A percentile compares a stretch with the other conserved stretches of the same genome.
These are phyloP conservation scores for Claviceps monticola DNA, from an alignment of 2,329 filamentous ascomycete genomes.

Conservation along the genomic window DNA sequence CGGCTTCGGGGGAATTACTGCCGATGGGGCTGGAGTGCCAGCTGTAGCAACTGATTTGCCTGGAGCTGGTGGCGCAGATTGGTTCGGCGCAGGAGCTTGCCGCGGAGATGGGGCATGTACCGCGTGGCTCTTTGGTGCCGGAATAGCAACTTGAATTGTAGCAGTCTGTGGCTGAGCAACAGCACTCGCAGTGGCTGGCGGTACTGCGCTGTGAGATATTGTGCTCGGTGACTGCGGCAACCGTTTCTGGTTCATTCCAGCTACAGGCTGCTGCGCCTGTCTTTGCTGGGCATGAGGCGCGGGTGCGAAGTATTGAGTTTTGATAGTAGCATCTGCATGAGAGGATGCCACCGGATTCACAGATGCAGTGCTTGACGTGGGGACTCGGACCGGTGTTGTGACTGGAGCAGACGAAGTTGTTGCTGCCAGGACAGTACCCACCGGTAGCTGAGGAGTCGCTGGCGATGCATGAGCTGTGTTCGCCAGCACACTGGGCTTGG, in stretches of 20 bases:
- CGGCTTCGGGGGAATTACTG: slow-evolving; percentile 11
- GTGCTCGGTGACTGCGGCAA: neutral
- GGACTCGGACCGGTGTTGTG: neutral
- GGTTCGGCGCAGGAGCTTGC: slow-evolving; percentile 2
- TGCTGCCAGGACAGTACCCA: neutral
- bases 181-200: neutral
- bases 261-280: neutral
- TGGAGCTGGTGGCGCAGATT: slow-evolving; percentile 5
- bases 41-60: slow-evolving; percentile 8
- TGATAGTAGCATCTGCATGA: slow-evolving; percentile 1
- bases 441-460: neutral
- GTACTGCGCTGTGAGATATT: slow-evolving; percentile 3
- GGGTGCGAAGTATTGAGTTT: neutral
- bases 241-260: neutral
- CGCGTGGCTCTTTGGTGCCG: slow-evolving; percentile 7
- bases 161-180: slow-evolving; percentile 2
- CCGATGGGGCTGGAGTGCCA: neutral
- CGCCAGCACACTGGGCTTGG: neutral
- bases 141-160: slow-evolving; percentile 6
- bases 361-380: slow-evolving; percentile 1
- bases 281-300: slow-evolving; percentile 5
- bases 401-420: neutral
- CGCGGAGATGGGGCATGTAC: neutral
- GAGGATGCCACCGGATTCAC: slow-evolving; percentile 9
- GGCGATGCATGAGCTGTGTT: neutral